Conservation (phyloP, 176 grass and related monocot genomes). For the Cenchrus purpureus region DNA sequence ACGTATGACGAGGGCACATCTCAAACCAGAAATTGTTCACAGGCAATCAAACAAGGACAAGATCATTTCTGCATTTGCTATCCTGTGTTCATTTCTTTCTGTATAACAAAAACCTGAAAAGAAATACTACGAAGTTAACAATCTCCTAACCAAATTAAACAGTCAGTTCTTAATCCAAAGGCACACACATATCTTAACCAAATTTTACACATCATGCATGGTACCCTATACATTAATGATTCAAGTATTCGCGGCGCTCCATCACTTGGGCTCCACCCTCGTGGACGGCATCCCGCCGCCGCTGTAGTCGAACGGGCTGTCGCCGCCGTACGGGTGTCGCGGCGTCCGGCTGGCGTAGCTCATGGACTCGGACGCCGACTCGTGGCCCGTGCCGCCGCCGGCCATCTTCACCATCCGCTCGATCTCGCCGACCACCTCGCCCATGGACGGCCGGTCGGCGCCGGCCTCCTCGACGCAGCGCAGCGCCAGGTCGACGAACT, state of each 20-base stretch:
- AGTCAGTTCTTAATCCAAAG: neutral
- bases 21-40: neutral
- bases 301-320: conserved; percentile 58
- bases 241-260: neutral
- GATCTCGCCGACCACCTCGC: conserved; percentile 63
- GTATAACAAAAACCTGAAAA: neutral
- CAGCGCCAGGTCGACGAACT: conserved; percentile 63
- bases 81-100: neutral
- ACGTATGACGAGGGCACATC: neutral
- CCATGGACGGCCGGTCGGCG: conserved; percentile 62
- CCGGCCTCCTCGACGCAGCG: conserved; percentile 71
- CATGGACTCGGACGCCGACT: conserved; percentile 55
- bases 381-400: conserved; percentile 10
- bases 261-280: conserved; percentile 64
- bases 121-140: neutral
- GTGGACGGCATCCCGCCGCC: conserved; percentile 41
- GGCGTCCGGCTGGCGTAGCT: conserved; percentile 48
- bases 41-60: neutral
- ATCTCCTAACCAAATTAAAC: neutral
- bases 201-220: neutral
- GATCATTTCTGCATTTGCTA: neutral
- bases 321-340: conserved; percentile 58
- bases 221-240: neutral
- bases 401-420: conserved; percentile 65
- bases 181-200: neutral